Base-by-base conservation (phyloP, 192 early-diverging fungal species). In the Rhizoclosmatium globosum region DNA sequence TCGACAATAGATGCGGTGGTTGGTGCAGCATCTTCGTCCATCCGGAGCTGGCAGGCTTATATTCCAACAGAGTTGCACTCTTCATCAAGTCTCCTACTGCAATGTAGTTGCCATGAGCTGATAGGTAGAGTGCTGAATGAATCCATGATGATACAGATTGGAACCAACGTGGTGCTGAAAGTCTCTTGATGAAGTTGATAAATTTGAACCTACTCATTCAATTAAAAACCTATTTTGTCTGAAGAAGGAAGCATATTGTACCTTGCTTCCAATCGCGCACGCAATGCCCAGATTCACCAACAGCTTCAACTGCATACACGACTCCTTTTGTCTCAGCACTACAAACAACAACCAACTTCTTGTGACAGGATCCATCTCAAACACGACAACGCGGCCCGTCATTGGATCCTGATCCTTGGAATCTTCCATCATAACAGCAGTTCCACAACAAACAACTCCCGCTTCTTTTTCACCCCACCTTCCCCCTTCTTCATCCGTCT, bases 81-180 rank as follows among this genome's bases (percentile, higher is more conserved):
- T 91, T 87, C 86, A 97, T 89, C 53, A 97, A 41, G 81, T 99
- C 97, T 21, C 93, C 96, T 13, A 95, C 93, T 0, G 93, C 69
- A 39, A 98, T 79, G 41, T 88, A 87, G 67, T 96, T 91, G 31
- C 92, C 94, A 9, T 76, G 78, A 2, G 85, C 84, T 2, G 91
- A 86, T 45, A 96, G 38, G 19, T 82, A 84, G 4, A 94, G 62
- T 2, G 88, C 81, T 92, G 46, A 4, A 92, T 89, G 74, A 92
- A 89, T 23, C 90, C 88, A 71, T 86, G 87, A 59, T 87, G 73
- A 4, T 72, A 47, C 78, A 83, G n/a, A 50, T n/a, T 2, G 64
- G 45, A 4, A 41, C 60, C 38, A 80, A 48, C 13, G 11, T 1
- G 7, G 17, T 15, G 21, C 38, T 53, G 70, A 58, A 53, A 62